Evolutionary conservation across 768 basidiomycete species (phyloP), one percentile per base, ranked within the genome.

Genomic region (Tricholoma flavovirens): DNA sequence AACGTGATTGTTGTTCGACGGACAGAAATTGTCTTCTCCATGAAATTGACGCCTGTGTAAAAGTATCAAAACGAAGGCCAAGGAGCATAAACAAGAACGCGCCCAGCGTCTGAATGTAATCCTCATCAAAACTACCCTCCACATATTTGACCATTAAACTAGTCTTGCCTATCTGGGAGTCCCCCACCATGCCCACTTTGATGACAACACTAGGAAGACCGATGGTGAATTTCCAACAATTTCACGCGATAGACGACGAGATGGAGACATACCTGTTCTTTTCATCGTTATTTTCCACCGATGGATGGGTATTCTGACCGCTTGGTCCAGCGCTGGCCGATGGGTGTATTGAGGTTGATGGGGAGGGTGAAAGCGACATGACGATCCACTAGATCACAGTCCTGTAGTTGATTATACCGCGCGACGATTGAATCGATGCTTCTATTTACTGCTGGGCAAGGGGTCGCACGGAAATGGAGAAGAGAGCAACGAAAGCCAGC

Each of bases 91-190:
- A 50, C 43, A 5, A 24, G 21, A 24, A 75, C 86, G 56, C 67
- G 88, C 93, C 96, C 75, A 99, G 87, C 75, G 96, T 98, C 83
- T 98, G 96, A 71, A 99, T 98, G 76, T 98, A 98, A 72, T 98
- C 96, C 78, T 96, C 94, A 73, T 97, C 94, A 72, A 96, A 97
- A 74, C 89, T 93, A 52, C 96, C 96, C 76, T 99, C 96, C 58
- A 98, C 95, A 68, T 98, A 98, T 77, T 98, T 98, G 73, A 98
- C 95, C 96, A 98, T 98, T 70, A 98, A 79, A 74, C 91, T 93
- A 61, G 96, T 98, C 82, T 98, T 98, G 64, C 96, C 95, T 68
- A 98, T 98, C 78, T 98, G 96, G 67, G 93, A 94, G 77, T 99
- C 96, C 50, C 97, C 97, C 48, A 99, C 93, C 96, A 99, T 99